Evolutionary conservation across 2,329 filamentous ascomycete genomes (phyloP).

Genomic region (Calonectria pseudoreteaudii): DNA sequence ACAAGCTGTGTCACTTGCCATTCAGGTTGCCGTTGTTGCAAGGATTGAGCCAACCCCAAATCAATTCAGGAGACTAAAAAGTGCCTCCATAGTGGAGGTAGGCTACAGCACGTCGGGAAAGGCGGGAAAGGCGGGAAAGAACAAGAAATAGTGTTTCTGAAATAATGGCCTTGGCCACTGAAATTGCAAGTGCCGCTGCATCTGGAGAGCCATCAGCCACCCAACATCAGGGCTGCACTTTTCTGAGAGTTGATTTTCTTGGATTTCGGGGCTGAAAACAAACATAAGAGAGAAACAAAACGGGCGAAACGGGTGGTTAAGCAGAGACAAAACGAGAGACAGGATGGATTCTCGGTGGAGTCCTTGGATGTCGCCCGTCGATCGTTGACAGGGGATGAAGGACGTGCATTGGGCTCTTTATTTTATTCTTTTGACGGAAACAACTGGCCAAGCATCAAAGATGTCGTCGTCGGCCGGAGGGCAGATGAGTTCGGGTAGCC

Average conservation of each 20-base stretch:
- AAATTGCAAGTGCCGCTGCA: not conserved
- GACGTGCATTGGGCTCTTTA: not conserved
- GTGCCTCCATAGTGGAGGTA: not conserved
- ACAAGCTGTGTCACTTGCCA: not conserved
- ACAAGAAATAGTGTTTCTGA: not conserved
- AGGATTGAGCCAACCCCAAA: not conserved
- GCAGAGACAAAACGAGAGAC: conserved; percentile 1
- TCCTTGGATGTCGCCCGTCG: conserved; percentile 8
- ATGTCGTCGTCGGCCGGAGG: not conserved
- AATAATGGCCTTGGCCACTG: not conserved
- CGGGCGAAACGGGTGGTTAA: not conserved
- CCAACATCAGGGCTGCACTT: not conserved
- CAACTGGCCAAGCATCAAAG: not conserved
- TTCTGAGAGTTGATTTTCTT: not conserved
- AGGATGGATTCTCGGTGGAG: not conserved
- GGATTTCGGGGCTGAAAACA: not conserved
- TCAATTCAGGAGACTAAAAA: not conserved
- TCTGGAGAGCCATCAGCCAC: too few species aligned
- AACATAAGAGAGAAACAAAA: not conserved
- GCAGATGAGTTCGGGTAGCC: not conserved
- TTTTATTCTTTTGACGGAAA: not conserved
- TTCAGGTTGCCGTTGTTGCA: not conserved
- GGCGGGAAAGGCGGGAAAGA: not conserved
- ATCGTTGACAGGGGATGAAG: conserved; percentile 4
- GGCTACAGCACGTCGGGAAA: not conserved